Evolutionary conservation across 495 filamentous ascomycete genomes (phyloP).

Genomic region (Aspergillus incahuasiensis): DNA sequence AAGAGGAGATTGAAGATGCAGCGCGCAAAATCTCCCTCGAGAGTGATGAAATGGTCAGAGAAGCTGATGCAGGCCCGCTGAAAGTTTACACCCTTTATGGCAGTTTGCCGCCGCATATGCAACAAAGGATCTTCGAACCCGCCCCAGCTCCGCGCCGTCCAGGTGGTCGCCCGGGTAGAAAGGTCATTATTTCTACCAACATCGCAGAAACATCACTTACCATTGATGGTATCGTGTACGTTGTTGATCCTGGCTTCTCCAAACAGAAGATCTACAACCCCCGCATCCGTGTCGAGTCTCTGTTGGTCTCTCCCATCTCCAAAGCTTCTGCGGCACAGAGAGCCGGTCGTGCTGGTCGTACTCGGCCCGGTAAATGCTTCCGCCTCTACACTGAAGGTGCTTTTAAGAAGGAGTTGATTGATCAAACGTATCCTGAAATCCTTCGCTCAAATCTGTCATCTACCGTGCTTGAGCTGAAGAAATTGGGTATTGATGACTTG

Average conservation of each 20-base stretch:
- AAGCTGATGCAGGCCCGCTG: conserved; percentile 85
- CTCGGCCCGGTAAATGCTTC: conserved; percentile 95
- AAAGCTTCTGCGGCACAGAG: conserved; percentile 98
- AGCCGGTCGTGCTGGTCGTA: conserved; percentile 98
- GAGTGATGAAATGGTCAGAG: conserved; percentile 82
- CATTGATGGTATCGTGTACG: conserved; percentile 98
- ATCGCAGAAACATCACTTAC: conserved; percentile 97
- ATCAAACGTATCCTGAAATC: conserved; percentile 94
- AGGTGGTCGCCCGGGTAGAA: conserved; percentile 85
- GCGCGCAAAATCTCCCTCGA: conserved; percentile 86
- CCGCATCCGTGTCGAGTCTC: conserved; percentile 89
- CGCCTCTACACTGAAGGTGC: conserved; percentile 92
- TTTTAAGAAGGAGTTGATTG: conserved; percentile 97
- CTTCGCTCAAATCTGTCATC: conserved; percentile 89
- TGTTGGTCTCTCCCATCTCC: conserved; percentile 93
- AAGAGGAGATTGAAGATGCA: conserved; percentile 98
- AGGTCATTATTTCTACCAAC: conserved; percentile 93
- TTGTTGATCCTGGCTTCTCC: conserved; percentile 97
- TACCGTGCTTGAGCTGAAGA: conserved; percentile 95
- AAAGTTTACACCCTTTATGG: conserved; percentile 93
- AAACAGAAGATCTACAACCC: conserved; percentile 99
- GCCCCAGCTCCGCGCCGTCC: conserved; percentile 67
- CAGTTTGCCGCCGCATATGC: conserved; percentile 82
- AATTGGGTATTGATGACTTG: conserved; percentile 90
- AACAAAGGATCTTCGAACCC: conserved; percentile 91